A percentile compares a stretch with the other conserved stretches of the same genome.
phyloP scores from a whole-genome alignment of 2,329 filamentous ascomycete genomes.

The Colletotrichum abscissum region DNA sequence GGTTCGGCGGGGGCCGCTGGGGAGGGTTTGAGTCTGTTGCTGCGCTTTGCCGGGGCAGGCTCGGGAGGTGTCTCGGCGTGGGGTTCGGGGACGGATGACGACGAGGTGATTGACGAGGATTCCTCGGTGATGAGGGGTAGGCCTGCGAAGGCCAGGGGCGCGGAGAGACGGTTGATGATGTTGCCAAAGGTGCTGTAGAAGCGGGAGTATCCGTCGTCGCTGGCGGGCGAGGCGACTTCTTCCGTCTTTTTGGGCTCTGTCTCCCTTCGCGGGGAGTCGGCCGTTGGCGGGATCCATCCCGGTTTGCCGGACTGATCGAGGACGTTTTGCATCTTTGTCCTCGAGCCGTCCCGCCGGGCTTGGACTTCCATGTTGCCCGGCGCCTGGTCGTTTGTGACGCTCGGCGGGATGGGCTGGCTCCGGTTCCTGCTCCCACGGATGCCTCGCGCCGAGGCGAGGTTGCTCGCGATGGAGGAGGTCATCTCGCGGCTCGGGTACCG shows the following conservation, averaged over 20 bases:
- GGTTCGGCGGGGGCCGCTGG: slow-evolving; percentile 63
- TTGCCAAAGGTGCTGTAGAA: slow-evolving; percentile 95
- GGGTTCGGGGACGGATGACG: slow-evolving; percentile 38
- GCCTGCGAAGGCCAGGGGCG: slow-evolving; percentile 91
- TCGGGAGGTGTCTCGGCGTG: slow-evolving; percentile 47
- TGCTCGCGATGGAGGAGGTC: slow-evolving; percentile 87
- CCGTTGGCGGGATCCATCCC: slow-evolving; percentile 61
- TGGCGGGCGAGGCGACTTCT: slow-evolving; percentile 43
- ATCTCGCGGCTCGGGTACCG: slow-evolving; percentile 73
- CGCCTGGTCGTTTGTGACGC: slow-evolving; percentile 78
- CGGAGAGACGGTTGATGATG: slow-evolving; percentile 88
- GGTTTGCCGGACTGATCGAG: slow-evolving; percentile 66
- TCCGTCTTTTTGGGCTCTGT: slow-evolving; percentile 41
- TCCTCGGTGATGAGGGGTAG: slow-evolving; percentile 78
- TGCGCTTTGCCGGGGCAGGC: slow-evolving; percentile 50
- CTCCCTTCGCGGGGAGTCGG: slow-evolving; percentile 39
- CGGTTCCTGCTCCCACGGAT: slow-evolving; percentile 73
- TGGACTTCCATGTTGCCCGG: slow-evolving; percentile 75
- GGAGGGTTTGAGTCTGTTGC: slow-evolving; percentile 47
- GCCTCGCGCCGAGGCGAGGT: slow-evolving; percentile 85
- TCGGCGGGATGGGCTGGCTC: slow-evolving; percentile 76
- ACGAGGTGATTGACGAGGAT: slow-evolving; percentile 40
- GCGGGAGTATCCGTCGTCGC: slow-evolving; percentile 84
- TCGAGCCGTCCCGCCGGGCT: slow-evolving; percentile 61
- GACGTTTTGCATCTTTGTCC: slow-evolving; percentile 66